A percentile compares a stretch with the other conserved stretches of the same genome.
Evolutionary conservation across 108 stramenopile genomes (phyloP).

Genomic region (Poteriospumella lacustris): DNA sequence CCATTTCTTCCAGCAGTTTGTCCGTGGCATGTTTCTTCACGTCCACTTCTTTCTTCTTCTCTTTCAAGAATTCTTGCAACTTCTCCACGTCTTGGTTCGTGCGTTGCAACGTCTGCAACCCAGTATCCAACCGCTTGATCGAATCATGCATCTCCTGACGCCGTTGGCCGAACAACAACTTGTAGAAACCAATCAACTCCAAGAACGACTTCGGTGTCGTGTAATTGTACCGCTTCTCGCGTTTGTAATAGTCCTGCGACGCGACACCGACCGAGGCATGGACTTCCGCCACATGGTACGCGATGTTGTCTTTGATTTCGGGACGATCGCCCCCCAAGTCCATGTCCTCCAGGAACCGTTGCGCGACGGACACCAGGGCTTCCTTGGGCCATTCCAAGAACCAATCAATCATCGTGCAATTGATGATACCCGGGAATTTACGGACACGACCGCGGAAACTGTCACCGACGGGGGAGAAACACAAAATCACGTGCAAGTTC

Average conservation of each 20-base stretch:
- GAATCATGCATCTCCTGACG: neutral
- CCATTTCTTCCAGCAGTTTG: slow-evolving; percentile 30
- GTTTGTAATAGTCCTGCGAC: slow-evolving; percentile 25
- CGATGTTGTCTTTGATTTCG: slow-evolving; percentile 52
- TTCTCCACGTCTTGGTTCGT: slow-evolving; percentile 23
- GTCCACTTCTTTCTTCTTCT: slow-evolving; percentile 32
- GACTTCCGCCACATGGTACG: slow-evolving; percentile 60
- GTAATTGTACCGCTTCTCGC: slow-evolving; percentile 35
- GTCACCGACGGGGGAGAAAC: slow-evolving; percentile 56
- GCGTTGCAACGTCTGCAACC: neutral
- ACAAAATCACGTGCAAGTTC: slow-evolving; percentile 57
- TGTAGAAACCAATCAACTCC: slow-evolving; percentile 20
- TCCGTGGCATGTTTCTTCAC: slow-evolving; percentile 21
- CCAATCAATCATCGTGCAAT: slow-evolving; percentile 53
- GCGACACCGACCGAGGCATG: slow-evolving; percentile 45
- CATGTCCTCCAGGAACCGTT: slow-evolving; percentile 38
- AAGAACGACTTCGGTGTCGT: slow-evolving; percentile 30
- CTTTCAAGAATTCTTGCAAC: slow-evolving; percentile 13
- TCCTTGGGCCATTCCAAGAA: slow-evolving; percentile 52
- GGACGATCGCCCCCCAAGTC: slow-evolving; percentile 16
- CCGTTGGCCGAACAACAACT: neutral
- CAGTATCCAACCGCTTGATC: slow-evolving; percentile 28
- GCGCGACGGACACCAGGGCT: slow-evolving; percentile 48
- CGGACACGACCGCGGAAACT: slow-evolving; percentile 33
- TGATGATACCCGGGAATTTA: slow-evolving; percentile 52